Conservation (phyloP, 805 yeast species). For the Pichia paraexigua region DNA sequence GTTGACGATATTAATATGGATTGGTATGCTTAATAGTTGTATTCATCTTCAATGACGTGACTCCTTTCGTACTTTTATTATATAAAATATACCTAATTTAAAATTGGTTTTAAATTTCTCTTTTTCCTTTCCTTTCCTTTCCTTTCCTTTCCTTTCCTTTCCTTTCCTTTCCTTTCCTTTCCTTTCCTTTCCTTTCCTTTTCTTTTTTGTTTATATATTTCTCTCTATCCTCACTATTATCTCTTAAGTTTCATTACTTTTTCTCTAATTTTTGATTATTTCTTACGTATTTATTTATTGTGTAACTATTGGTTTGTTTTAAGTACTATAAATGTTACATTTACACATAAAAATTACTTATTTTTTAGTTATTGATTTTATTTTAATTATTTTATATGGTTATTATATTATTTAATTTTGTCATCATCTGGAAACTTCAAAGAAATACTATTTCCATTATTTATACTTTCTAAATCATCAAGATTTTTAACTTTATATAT, state of each 20-base stretch:
- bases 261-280: background rate
- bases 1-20: background rate
- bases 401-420: background rate
- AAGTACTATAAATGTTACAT: background rate
- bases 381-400: background rate
- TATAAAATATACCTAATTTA: background rate
- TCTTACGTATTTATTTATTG: background rate
- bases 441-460: conserved; percentile 12
- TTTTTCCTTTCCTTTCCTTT: background rate
- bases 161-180: background rate
- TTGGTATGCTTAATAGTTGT: background rate
- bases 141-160: background rate
- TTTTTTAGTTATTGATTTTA: background rate
- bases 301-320: background rate
- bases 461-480: conserved; percentile 2
- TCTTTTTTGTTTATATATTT: background rate
- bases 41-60: too few relatives aligned
- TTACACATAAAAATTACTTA: background rate
- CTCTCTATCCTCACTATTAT: too few relatives aligned
- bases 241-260: background rate
- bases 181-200: background rate
- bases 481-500: background rate
- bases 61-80: too few relatives aligned
- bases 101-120: background rate
- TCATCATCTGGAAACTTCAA: conserved; percentile 10